Conservation (phyloP, 2,329 filamentous ascomycete genomes). For the Biscogniauxia marginata region DNA sequence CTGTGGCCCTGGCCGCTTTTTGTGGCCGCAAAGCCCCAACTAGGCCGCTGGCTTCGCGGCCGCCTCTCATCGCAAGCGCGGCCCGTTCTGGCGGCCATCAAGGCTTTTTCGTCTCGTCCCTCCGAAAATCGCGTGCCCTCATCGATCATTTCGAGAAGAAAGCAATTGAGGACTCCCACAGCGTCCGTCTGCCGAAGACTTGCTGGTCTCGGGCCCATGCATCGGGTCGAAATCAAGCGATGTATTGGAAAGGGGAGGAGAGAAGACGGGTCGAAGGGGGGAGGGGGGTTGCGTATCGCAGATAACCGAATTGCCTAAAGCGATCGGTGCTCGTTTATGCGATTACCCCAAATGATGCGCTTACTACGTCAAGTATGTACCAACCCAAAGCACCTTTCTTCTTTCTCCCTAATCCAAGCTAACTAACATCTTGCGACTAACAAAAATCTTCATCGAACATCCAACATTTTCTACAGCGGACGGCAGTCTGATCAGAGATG, state of each 20-base stretch:
- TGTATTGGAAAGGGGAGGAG: not conserved
- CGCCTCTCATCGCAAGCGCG: slow-evolving; percentile 21
- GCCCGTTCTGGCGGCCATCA: slow-evolving; percentile 28
- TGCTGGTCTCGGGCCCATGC: slow-evolving; percentile 14
- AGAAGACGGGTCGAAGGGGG: not conserved
- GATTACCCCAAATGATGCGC: not conserved
- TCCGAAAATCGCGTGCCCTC: not conserved
- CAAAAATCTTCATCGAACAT: too few relatives aligned
- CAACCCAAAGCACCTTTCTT: too few relatives aligned
- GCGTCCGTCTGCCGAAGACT: not conserved
- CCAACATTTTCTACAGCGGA: too few relatives aligned
- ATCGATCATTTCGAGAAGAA: slow-evolving; percentile 20
- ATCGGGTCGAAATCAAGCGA: slow-evolving; percentile 9
- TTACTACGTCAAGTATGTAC: too few relatives aligned
- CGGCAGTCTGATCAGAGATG: too few relatives aligned
- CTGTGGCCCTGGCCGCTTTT: slow-evolving; percentile 24
- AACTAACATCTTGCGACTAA: too few relatives aligned
- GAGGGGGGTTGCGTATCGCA: not conserved
- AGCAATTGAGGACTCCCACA: slow-evolving; percentile 25
- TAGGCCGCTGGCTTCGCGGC: slow-evolving; percentile 21
- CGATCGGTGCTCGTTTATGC: too few relatives aligned
- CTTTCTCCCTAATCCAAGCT: too few relatives aligned
- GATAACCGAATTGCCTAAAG: too few relatives aligned
- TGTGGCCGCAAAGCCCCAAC: slow-evolving; percentile 30
- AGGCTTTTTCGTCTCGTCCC: slow-evolving; percentile 22